Percentiles rank a stretch among this genome's conserved stretches.
phyloP scores from a whole-genome alignment of 345 rosid genomes.

The Odontarrhena argentea region DNA sequence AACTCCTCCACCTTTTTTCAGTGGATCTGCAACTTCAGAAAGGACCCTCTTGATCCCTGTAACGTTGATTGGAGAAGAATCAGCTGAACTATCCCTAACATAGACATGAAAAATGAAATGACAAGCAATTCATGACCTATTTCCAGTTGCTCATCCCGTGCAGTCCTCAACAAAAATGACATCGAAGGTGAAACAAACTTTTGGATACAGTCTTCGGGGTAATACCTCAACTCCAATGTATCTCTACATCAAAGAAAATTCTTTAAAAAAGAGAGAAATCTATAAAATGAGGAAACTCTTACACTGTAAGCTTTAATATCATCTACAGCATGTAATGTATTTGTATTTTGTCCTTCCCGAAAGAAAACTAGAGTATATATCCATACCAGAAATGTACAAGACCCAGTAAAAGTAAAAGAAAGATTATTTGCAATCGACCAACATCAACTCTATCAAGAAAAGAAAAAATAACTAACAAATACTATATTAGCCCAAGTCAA shows the following conservation, averaged over 20 bases:
- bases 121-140: constrained; percentile 52
- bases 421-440: no score
- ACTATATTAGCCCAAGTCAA: no score
- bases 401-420: no score
- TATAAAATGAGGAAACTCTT: background rate
- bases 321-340: background rate
- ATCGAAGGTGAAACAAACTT: constrained; percentile 74
- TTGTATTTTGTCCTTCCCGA: no score
- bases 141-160: constrained; percentile 54
- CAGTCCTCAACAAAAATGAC: constrained; percentile 87
- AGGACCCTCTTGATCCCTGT: constrained; percentile 69
- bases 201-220: constrained; percentile 62
- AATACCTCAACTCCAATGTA: constrained; percentile 66
- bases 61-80: constrained; percentile 26
- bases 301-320: background rate
- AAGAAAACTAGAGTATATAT: no score
- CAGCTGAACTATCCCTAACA: constrained; percentile 12
- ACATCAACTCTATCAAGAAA: no score
- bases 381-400: no score
- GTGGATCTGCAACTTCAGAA: constrained; percentile 55
- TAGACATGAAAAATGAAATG: constrained; percentile 5
- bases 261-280: background rate
- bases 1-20: constrained; percentile 61
- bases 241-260: constrained; percentile 51
- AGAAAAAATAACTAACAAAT: no score